A percentile compares a stretch with the other conserved stretches of the same genome.
phyloP scores from a whole-genome alignment of 1,284 basidiomycete species.

The Ceratobasidium sp. region DNA sequence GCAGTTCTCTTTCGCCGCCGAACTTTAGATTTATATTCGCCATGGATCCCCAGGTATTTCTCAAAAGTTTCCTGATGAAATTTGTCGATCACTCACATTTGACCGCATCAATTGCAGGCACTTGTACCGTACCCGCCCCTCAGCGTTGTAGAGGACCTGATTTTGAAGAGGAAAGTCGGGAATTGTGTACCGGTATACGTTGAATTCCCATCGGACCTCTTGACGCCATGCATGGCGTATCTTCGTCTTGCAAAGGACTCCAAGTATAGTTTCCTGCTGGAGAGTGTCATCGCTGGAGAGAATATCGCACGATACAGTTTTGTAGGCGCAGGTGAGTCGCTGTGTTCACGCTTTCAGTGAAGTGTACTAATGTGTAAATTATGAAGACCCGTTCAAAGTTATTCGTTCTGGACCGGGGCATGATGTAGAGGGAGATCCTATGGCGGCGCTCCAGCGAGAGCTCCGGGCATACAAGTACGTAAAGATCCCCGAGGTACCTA shows the following conservation, averaged over 20 bases:
- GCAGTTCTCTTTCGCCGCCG: neutral
- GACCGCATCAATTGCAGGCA: constrained; percentile 37
- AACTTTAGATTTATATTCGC: neutral
- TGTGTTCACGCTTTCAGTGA: constrained; percentile 20
- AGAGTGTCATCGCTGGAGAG: constrained; percentile 93
- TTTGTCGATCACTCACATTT: neutral
- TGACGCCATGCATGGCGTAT: constrained; percentile 98
- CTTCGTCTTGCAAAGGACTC: constrained; percentile 93
- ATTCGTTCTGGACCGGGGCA: constrained; percentile 90
- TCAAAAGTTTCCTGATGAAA: neutral
- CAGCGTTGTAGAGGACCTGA: constrained; percentile 75
- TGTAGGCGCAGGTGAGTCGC: constrained; percentile 86
- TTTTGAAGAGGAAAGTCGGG: constrained; percentile 82
- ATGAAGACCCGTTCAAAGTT: constrained; percentile 89
- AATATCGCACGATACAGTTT: constrained; percentile 95
- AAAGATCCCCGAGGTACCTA: constrained; percentile 90
- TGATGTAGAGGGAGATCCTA: constrained; percentile 89
- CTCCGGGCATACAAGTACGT: constrained; percentile 91
- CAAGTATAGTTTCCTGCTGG: constrained; percentile 92
- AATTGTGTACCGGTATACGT: constrained; percentile 95
- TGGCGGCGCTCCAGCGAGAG: constrained; percentile 86
- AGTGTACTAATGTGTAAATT: constrained; percentile 36
- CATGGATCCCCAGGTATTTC: constrained; percentile 44
- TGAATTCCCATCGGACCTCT: constrained; percentile 93
- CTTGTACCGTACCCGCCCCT: constrained; percentile 70